Evolutionary conservation across 2,329 filamentous ascomycete species (phyloP).

Genomic region (Truncatella angustata): DNA sequence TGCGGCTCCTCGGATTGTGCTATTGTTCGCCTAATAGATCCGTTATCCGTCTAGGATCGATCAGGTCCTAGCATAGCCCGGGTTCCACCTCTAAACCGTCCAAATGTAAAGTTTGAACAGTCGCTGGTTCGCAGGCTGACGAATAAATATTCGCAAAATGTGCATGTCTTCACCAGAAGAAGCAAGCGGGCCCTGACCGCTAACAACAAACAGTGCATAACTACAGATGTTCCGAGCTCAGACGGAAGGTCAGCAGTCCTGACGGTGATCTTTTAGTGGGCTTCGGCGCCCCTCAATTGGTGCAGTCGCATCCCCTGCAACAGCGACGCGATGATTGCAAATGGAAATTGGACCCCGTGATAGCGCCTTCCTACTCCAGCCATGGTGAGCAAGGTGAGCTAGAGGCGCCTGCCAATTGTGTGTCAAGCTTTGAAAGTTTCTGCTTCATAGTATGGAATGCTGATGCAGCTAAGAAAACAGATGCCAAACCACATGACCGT

Average conservation of each 20-base stretch:
- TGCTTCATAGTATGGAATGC: not conserved
- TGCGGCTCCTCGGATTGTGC: not conserved
- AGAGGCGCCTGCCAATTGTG: not conserved
- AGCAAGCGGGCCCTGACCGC: constrained; percentile 7
- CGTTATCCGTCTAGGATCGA: too few species aligned
- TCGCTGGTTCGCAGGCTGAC: not conserved
- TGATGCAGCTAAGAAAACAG: not conserved
- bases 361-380: constrained; percentile 2
- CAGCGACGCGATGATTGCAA: not conserved
- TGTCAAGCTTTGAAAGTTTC: not conserved
- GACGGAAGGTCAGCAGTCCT: constrained; percentile 6
- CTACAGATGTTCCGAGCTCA: not conserved
- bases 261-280: not conserved
- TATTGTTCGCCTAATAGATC: too few species aligned
- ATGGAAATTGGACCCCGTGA: not conserved
- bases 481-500: not conserved
- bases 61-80: too few species aligned
- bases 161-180: not conserved
- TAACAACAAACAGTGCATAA: not conserved
- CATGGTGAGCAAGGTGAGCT: constrained; percentile 2
- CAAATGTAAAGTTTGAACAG: not conserved
- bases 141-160: not conserved
- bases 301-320: not conserved
- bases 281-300: not conserved
- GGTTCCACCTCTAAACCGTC: too few species aligned